Evolutionary conservation across 1,284 basidiomycete genomes (phyloP), one percentile per base, ranked within the genome.

Genomic region (Ustilago lituana): DNA sequence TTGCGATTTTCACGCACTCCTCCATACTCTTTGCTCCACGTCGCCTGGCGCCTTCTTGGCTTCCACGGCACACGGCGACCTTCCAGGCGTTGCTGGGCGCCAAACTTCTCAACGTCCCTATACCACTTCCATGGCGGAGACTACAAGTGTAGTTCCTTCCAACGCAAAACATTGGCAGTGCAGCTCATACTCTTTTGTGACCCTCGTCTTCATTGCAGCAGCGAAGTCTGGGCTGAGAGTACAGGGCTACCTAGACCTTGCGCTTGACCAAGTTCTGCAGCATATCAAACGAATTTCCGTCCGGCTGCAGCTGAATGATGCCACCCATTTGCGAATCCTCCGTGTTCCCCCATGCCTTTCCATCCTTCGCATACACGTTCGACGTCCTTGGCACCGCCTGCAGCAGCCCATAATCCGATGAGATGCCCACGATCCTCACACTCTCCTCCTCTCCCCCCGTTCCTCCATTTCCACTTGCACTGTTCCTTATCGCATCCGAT

Each of bases 211-310:
- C n/a, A n/a, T n/a, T n/a, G n/a, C n/a, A n/a, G n/a, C n/a, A n/a
- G n/a, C n/a, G n/a, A n/a, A n/a, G n/a, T n/a, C n/a, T n/a, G n/a
- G n/a, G n/a, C n/a, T n/a, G n/a, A 29, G 12, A 29, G 27, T 12
- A 29, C 27, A 29, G 6, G 27, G 27, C 27, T 29, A 6, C 27
- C 37, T 40, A 84, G 32, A 63, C 67, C 82, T 91, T 91, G 19
- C 85, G 83, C 83, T 86, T 88, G 78, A 98, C 94, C 80, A 98
- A 83, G 26, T 93, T 92, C 49, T 89, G 87, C 89, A 98, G 91
- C 78, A 98, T 86, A 82, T 98, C 95, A 77, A 98, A 98, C 78
- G 91, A 92, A 82, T 99, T 99, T 26, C 94, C 93, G 78, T 98
- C 94, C 3, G 95, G 96, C 82, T 97, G 95, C 19, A 89, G 78